These are phyloP conservation scores for Vanderwaltozyma yarrowii DNA, from an alignment of 805 yeast genomes.

Conservation along the genomic window DNA sequence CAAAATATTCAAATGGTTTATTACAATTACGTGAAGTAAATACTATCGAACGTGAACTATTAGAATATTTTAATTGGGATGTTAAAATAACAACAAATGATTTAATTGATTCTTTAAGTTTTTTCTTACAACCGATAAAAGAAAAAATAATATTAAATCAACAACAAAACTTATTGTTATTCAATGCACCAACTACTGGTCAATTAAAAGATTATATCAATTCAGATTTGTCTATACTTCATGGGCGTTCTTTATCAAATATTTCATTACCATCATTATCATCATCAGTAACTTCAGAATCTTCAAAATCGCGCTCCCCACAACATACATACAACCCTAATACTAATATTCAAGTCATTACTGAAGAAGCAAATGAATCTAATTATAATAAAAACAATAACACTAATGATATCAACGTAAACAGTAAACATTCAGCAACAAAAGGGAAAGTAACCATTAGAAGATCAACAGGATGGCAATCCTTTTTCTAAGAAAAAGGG, in stretches of 20 bases:
- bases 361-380: not conserved
- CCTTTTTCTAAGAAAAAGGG: constrained; percentile 1
- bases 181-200: constrained; percentile 15
- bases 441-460: not conserved
- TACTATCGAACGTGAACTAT: constrained; percentile 79
- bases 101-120: constrained; percentile 53
- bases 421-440: not conserved
- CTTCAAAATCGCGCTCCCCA: constrained; percentile 1
- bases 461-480: constrained; percentile 2
- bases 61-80: constrained; percentile 77
- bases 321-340: not conserved
- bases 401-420: not conserved
- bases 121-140: constrained; percentile 71
- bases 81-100: constrained; percentile 61
- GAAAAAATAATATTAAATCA: constrained; percentile 14
- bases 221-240: constrained; percentile 5
- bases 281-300: constrained; percentile 17
- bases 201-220: constrained; percentile 8
- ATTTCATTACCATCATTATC: constrained; percentile 32
- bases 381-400: not conserved
- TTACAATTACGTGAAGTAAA: constrained; percentile 70
- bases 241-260: constrained; percentile 24
- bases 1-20: constrained; percentile 79
- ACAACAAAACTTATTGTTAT: constrained; percentile 16
- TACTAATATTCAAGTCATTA: constrained; percentile 2